Evolutionary conservation across 2,329 filamentous ascomycete genomes (phyloP), one percentile per base, ranked within the genome.

Genomic region (Clonostachys sp.): DNA sequence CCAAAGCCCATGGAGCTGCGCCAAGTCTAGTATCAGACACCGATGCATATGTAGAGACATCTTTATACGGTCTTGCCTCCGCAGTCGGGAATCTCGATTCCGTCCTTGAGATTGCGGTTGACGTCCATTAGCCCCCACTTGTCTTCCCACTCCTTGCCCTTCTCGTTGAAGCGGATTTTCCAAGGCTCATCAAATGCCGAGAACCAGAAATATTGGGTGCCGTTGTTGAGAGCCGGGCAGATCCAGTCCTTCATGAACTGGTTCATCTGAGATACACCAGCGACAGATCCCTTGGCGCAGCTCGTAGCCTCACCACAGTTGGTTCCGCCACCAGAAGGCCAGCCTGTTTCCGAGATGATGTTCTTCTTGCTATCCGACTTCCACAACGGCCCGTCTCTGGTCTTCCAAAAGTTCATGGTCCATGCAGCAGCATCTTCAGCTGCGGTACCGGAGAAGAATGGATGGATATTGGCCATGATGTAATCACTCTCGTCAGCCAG

Each of bases 171-270:
- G 16, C 66, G 61, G 47, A 86, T 73, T 72, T 97, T 96, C 92
- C 92, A 97, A 3, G 91, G 91, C 74, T 97, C 92, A 62, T 97
- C 92, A 63, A 96, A 97, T 10, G 91, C 90, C 62, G 91, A 89
- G 64, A 97, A 96, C 92, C 92, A 97, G 62, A 96, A 96, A 65
- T 95, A 97, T 55, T 95, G 84, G 2, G 91, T 96, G 42, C 85
- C 87, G 59, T 96, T 95, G 20, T 72, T 72, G 52, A 96, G 68
- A 12, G 87, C 84, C 45, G 82, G 75, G 64, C 92, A 97, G 0
- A 97, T 83, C 86, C 89, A 97, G 53, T 83, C 81, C 2, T 83
- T 73, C 81, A 97, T 85, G 58, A 96, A 91, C n/a, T 73, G 75
- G 61, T 97, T 97, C 72, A 96, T 74, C 62, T 91, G 82, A 16